phyloP scores from a whole-genome alignment of 345 rosid genomes.

The Acer saccharum region DNA sequence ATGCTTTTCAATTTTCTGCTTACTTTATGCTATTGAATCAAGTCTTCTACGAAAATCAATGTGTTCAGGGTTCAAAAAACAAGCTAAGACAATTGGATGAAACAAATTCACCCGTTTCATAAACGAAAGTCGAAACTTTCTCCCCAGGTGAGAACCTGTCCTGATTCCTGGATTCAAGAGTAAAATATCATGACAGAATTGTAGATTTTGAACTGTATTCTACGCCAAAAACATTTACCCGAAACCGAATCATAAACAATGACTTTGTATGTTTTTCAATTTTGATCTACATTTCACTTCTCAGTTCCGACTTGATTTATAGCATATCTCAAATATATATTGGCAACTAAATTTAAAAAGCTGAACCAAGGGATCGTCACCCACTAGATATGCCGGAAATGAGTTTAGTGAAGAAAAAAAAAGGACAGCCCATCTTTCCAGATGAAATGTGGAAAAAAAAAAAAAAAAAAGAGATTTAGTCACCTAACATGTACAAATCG shows the following conservation, averaged over 20 bases:
- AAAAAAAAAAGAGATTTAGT: too few species aligned
- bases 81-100: neutral
- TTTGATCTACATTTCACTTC: too few species aligned
- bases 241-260: neutral
- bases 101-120: neutral
- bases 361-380: neutral
- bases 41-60: neutral
- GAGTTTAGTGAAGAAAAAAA: conserved; percentile 10
- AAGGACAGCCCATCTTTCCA: conserved; percentile 15
- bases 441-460: neutral
- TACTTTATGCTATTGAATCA: too few species aligned
- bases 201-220: neutral
- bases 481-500: neutral
- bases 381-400: neutral
- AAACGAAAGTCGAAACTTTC: neutral
- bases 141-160: neutral
- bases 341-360: too few species aligned
- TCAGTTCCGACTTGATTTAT: too few species aligned
- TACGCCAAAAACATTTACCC: neutral
- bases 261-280: neutral
- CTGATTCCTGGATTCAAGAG: neutral
- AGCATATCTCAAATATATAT: too few species aligned
- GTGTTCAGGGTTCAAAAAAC: neutral
- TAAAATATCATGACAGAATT: neutral
- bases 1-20: neutral